These are phyloP conservation scores for Amoebophrya sp. DNA, from an alignment of 169 alveolate genomes.

Conservation along the genomic window DNA sequence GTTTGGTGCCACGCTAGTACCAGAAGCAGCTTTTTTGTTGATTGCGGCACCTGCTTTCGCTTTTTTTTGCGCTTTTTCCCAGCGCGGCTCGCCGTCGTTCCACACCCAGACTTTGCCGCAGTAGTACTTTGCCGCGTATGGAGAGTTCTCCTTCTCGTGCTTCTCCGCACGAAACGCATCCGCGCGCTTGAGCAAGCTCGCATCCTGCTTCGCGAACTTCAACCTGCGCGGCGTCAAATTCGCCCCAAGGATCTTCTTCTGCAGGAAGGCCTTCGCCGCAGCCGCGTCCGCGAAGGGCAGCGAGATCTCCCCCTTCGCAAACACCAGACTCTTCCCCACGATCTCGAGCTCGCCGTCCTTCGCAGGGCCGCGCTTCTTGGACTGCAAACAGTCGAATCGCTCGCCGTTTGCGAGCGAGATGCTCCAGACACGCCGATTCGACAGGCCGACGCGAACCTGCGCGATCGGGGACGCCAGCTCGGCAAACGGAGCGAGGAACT, in stretches of 20 bases:
- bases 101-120: background rate
- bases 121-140: background rate
- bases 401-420: background rate
- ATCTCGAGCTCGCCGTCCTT: background rate
- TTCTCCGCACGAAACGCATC: background rate
- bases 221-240: no score
- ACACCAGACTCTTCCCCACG: background rate
- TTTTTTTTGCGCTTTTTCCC: background rate
- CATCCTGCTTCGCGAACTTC: background rate
- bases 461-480: no score
- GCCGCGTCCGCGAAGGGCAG: background rate
- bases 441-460: background rate
- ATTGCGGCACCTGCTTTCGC: background rate
- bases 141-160: background rate
- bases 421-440: background rate
- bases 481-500: no score
- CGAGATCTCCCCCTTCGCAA: background rate
- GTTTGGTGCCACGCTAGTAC: no score
- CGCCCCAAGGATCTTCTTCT: background rate
- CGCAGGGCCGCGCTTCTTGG: background rate
- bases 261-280: background rate
- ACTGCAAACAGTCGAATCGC: background rate
- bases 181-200: background rate
- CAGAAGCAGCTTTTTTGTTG: background rate
- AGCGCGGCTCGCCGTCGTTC: background rate